Percentiles rank a stretch among this genome's conserved stretches.
Evolutionary conservation across 768 basidiomycete species (phyloP).

Genomic region (Podaxis sp.): DNA sequence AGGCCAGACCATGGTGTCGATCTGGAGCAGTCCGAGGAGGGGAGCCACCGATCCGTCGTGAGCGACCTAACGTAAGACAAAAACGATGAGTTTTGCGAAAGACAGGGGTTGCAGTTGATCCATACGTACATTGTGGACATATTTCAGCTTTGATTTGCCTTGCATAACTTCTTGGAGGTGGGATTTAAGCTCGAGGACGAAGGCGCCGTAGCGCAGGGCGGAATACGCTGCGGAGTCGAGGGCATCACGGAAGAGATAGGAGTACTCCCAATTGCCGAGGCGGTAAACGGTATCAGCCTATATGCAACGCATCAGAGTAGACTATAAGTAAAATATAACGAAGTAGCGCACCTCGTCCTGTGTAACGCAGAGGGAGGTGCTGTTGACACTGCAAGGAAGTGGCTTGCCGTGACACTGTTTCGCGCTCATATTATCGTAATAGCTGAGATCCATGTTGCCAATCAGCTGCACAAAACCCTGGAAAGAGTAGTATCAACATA

Average conservation of each 20-base stretch:
- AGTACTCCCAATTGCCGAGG: constrained; percentile 60
- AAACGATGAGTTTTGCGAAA: not conserved
- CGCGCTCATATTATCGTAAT: constrained; percentile 48
- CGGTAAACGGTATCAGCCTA: constrained; percentile 49
- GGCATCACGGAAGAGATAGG: constrained; percentile 44
- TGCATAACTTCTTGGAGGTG: constrained; percentile 34
- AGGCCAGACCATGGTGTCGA: constrained; percentile 50
- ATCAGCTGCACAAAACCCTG: not conserved
- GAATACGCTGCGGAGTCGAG: constrained; percentile 38
- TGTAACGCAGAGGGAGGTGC: constrained; percentile 37
- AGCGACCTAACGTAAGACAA: constrained; percentile 24
- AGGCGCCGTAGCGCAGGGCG: constrained; percentile 41
- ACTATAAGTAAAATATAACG: not conserved
- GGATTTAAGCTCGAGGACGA: constrained; percentile 39
- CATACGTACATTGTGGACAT: constrained; percentile 36
- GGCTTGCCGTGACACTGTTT: constrained; percentile 44
- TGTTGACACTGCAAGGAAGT: constrained; percentile 41
- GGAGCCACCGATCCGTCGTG: constrained; percentile 49
- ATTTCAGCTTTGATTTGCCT: constrained; percentile 33
- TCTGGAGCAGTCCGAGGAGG: constrained; percentile 45
- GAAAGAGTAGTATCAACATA: constrained; percentile 17
- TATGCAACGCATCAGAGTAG: not conserved
- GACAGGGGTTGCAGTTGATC: not conserved
- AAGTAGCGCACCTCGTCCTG: constrained; percentile 29
- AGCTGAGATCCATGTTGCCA: constrained; percentile 24